Conservation (phyloP, 2,329 filamentous ascomycete species). For the Nectriaceae sp. region DNA sequence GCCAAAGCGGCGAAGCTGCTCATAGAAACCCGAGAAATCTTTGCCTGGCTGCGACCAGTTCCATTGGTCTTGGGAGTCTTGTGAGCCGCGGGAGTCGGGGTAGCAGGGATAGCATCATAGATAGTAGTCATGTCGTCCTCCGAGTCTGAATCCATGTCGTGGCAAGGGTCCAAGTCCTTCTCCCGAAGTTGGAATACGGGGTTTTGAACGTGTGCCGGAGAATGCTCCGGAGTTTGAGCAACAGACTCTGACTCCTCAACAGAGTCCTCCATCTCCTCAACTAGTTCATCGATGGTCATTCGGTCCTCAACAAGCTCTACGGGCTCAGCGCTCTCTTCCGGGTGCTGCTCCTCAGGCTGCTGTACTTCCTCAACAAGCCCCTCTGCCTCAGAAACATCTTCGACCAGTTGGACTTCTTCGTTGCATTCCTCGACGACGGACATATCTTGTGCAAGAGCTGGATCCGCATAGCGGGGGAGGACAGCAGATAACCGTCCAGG, state of each 20-base stretch:
- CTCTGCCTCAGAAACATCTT: neutral
- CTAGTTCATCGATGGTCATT: slow-evolving; percentile 26
- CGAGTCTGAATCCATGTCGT: slow-evolving; percentile 51
- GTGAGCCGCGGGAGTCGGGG: slow-evolving; percentile 40
- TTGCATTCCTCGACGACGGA: slow-evolving; percentile 32
- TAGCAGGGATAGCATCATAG: slow-evolving; percentile 38
- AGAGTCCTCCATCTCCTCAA: slow-evolving; percentile 13
- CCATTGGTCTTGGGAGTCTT: slow-evolving; percentile 23
- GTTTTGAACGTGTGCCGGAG: slow-evolving; percentile 19
- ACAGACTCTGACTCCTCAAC: slow-evolving; percentile 8
- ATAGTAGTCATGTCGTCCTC: slow-evolving; percentile 50
- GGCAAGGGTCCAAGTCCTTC: slow-evolving; percentile 47
- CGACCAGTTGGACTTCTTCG: slow-evolving; percentile 8
- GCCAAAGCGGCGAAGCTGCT: slow-evolving; percentile 66
- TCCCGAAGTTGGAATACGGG: slow-evolving; percentile 44
- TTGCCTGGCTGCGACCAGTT: slow-evolving; percentile 10
- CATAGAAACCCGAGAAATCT: slow-evolving; percentile 31
- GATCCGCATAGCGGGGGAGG: slow-evolving; percentile 45
- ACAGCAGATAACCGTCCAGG: slow-evolving; percentile 48
- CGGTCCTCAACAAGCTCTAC: slow-evolving; percentile 19
- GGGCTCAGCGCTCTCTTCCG: slow-evolving; percentile 12
- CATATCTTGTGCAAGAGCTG: slow-evolving; percentile 35
- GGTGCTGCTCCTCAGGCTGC: slow-evolving; percentile 1
- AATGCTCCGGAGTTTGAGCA: slow-evolving; percentile 11
- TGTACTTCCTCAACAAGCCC: slow-evolving; percentile 4